A percentile compares a stretch with the other conserved stretches of the same genome.
These are phyloP conservation scores for Croton setiger DNA, from an alignment of 441 rosid species.

Conservation along the genomic window DNA sequence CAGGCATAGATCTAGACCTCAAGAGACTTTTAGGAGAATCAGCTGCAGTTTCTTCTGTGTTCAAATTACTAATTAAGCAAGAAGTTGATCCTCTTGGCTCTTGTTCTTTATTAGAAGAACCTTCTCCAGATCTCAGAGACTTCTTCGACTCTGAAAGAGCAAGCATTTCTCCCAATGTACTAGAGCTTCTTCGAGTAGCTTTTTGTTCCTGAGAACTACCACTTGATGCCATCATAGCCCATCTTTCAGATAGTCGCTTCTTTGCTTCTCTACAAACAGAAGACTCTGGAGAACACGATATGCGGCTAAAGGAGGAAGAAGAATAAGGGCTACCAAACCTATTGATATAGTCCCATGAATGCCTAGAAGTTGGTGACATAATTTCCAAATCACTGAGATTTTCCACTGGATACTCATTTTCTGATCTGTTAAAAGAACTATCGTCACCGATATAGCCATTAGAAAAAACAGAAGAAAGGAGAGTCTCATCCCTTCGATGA, in stretches of 20 bases:
- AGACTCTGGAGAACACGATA: conserved; percentile 82
- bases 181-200: conserved; percentile 59
- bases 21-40: conserved; percentile 54
- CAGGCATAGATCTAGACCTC: conserved; percentile 79
- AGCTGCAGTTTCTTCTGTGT: conserved; percentile 37
- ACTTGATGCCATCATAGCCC: conserved; percentile 79
- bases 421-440: conserved; percentile 75
- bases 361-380: conserved; percentile 71
- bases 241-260: conserved; percentile 93
- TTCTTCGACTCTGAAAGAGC: conserved; percentile 71
- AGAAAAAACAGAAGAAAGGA: conserved; percentile 72
- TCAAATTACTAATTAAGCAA: conserved; percentile 33
- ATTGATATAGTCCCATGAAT: conserved; percentile 80
- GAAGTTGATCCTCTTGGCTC: conserved; percentile 59
- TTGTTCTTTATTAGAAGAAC: conserved; percentile 29
- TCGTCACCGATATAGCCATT: conserved; percentile 82
- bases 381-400: conserved; percentile 79
- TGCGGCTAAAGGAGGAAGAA: conserved; percentile 69
- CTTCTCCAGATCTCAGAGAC: conserved; percentile 35
- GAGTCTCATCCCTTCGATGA: conserved; percentile 65
- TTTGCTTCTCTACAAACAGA: conserved; percentile 93
- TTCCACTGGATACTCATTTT: conserved; percentile 50
- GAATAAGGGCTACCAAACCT: conserved; percentile 69
- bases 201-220: conserved; percentile 56
- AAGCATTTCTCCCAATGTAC: conserved; percentile 97